Conservation (phyloP, 768 basidiomycete genomes). For the Hemileccinum impolitum region DNA sequence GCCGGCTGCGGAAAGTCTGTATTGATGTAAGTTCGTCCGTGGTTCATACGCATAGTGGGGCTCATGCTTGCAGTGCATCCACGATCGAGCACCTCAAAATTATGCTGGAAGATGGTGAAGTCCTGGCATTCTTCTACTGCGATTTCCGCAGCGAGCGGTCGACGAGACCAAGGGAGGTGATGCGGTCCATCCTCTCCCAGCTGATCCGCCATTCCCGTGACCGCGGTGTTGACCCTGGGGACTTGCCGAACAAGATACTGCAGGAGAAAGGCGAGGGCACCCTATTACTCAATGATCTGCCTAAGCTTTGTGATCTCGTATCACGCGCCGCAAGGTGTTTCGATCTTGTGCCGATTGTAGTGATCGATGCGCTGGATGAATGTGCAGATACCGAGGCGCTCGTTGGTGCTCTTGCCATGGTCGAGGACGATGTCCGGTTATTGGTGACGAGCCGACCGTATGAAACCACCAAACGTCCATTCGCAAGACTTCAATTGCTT, state of each 20-base stretch:
- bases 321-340: neutral
- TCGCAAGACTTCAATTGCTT: neutral
- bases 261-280: neutral
- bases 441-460: neutral
- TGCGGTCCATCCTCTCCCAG: constrained; percentile 2
- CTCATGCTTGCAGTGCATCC: no score
- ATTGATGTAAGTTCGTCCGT: neutral
- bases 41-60: no score
- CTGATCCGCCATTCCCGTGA: neutral
- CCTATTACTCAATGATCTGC: neutral
- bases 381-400: neutral
- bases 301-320: neutral
- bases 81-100: neutral
- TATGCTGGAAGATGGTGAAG: neutral
- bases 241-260: neutral
- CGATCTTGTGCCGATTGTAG: neutral
- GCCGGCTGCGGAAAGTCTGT: constrained; percentile 3
- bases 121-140: neutral
- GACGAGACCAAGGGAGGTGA: neutral
- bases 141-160: constrained; percentile 3
- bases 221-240: neutral
- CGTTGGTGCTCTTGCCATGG: neutral
- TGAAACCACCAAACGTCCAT: neutral
- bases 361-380: constrained; percentile 13
- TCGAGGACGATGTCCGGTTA: neutral